Evolutionary conservation across 805 yeast genomes (phyloP), one percentile per base, ranked within the genome.

Genomic region (Huiozyma sinensis): DNA sequence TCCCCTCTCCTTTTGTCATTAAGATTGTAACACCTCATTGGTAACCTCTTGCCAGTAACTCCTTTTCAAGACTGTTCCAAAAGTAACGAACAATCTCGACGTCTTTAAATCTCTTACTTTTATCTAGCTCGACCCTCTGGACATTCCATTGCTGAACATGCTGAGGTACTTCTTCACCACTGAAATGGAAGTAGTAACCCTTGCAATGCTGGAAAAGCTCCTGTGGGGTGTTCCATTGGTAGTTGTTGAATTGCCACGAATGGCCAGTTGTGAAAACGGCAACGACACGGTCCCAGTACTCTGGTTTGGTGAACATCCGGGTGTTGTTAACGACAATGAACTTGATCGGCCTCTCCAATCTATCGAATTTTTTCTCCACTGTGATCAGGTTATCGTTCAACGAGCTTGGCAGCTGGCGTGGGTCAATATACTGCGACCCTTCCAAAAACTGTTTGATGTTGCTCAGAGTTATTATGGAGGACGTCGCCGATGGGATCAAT

Each of bases 261-360:
- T 92, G 98, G 9, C 99, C 99, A 8, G 97, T 90, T 12, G 96
- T 90, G 67, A 92, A 82, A 34, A 92, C 84, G 0, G 95, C 97
- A 40, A 90, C 85, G 1, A 92, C 97, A 47, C 98, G 75, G 58
- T 87, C 95, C 99, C 99, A 92, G 65, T 92, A 87, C 61, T 92
- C 97, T 4, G 95, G 95, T 60, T 89, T 90, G 27, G 84, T 81
- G 65, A 83, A 83, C 65, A 80, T 75, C 43, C 88, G 95, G 5
- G 88, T 87, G 45, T 85, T 83, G 59, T 86, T 94, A 31, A 89
- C 97, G 44, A 92, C 83, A 53, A 88, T 48, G 46, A 63, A 62
- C 42, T 58, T 59, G 17, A 61, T 41, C 10, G 66, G 64, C 43
- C 48, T 60, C 11, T 52, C 50, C 28, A 63, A 45, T 11, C 54